Percentiles rank a stretch among this genome's conserved stretches.
These are phyloP conservation scores for Colletotrichum sp. DNA, from an alignment of 2,329 filamentous ascomycete genomes.

Conservation along the genomic window DNA sequence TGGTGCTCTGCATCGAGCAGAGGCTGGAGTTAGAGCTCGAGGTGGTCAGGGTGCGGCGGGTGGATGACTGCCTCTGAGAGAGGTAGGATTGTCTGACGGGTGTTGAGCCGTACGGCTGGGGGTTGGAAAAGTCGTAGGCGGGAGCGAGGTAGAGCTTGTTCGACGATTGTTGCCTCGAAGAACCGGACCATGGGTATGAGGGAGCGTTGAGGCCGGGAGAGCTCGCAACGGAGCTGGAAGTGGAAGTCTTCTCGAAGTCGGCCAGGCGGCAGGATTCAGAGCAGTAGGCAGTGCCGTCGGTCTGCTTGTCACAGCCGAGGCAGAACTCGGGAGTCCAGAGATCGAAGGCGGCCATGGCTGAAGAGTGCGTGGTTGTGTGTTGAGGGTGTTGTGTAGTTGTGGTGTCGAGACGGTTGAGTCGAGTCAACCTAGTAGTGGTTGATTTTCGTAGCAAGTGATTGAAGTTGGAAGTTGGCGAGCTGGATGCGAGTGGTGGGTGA, in stretches of 20 bases:
- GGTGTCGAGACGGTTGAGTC: not conserved
- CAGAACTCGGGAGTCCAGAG: conserved; percentile 91
- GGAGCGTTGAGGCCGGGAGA: conserved; percentile 58
- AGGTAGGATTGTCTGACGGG: conserved; percentile 48
- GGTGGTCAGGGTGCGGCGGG: conserved; percentile 53
- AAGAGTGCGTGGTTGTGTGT: not conserved
- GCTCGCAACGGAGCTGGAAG: conserved; percentile 61
- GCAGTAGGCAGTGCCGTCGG: conserved; percentile 83
- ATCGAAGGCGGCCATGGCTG: conserved; percentile 35
- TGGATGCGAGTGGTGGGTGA: not conserved
- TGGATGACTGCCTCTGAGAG: conserved; percentile 31
- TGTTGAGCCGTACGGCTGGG: conserved; percentile 61
- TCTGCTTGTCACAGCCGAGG: conserved; percentile 91
- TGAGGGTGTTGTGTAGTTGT: not conserved
- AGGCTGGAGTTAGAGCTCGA: conserved; percentile 87
- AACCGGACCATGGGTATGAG: conserved; percentile 54
- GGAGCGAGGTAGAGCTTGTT: conserved; percentile 72
- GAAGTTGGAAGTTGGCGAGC: not conserved
- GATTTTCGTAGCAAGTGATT: not conserved
- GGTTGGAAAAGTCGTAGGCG: conserved; percentile 75
- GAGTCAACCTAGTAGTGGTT: not conserved
- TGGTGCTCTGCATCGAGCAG: conserved; percentile 74
- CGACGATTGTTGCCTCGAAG: conserved; percentile 28
- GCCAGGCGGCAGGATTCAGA: conserved; percentile 89
- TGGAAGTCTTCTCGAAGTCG: conserved; percentile 78